Conservation (phyloP, 768 basidiomycete genomes). For the Serendipita vermifera region DNA sequence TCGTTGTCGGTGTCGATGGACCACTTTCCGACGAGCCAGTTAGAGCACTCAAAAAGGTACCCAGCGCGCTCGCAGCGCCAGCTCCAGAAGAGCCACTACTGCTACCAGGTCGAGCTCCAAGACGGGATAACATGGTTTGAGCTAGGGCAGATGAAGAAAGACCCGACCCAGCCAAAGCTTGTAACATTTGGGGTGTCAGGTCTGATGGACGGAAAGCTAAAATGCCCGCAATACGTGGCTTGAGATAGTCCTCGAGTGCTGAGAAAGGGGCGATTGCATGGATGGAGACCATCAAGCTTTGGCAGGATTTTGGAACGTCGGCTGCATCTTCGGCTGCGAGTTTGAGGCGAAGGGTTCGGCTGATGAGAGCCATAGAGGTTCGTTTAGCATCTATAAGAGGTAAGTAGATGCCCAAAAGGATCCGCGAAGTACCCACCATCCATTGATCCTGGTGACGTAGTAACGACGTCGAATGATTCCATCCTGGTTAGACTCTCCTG, state of each 20-base stretch:
- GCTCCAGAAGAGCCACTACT: constrained; percentile 26
- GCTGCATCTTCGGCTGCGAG: constrained; percentile 81
- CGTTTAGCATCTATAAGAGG: constrained; percentile 61
- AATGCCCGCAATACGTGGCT: constrained; percentile 72
- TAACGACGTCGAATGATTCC: constrained; percentile 91
- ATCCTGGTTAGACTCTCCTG: constrained; percentile 92
- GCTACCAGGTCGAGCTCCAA: constrained; percentile 3
- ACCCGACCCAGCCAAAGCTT: neutral
- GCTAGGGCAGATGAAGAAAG: neutral
- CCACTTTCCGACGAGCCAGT: neutral
- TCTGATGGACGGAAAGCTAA: constrained; percentile 27
- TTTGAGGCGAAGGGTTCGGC: constrained; percentile 79
- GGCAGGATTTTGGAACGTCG: constrained; percentile 66
- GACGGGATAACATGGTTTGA: neutral
- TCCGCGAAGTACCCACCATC: constrained; percentile 45
- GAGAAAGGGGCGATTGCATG: constrained; percentile 98
- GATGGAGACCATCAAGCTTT: constrained; percentile 87
- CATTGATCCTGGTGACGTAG: constrained; percentile 56
- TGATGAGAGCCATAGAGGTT: constrained; percentile 81
- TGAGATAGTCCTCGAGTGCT: constrained; percentile 89
- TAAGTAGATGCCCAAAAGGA: neutral
- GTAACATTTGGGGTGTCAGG: constrained; percentile 8
- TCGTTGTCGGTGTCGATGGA: neutral
- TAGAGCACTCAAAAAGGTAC: neutral
- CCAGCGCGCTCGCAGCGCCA: constrained; percentile 37